Conservation (phyloP, 75 land plant genomes). For the Cunninghamia lanceolata region DNA sequence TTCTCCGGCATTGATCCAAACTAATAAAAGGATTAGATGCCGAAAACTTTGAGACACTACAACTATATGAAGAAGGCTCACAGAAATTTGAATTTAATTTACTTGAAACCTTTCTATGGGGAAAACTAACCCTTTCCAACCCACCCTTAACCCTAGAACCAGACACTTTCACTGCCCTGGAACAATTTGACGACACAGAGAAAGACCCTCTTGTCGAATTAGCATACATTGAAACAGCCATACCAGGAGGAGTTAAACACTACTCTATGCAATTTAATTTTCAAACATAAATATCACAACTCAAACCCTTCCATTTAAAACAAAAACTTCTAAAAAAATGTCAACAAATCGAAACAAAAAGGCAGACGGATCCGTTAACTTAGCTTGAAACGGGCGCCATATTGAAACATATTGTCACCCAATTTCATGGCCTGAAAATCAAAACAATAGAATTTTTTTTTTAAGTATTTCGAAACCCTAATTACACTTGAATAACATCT, state of each 20-base stretch:
- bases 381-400: not conserved
- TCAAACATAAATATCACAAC: not conserved
- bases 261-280: not conserved
- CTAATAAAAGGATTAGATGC: not conserved
- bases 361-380: not conserved
- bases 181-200: not conserved
- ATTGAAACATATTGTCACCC: not conserved
- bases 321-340: not conserved
- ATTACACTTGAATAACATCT: not conserved
- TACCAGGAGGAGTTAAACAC: not conserved
- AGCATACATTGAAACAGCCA: not conserved
- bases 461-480: not conserved
- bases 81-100: not conserved
- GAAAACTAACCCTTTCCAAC: not conserved
- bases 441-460: not conserved
- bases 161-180: not conserved
- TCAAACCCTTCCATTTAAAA: not conserved
- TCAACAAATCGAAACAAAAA: not conserved
- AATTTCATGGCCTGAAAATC: not conserved
- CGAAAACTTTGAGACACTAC: not conserved
- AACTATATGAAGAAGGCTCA: not conserved
- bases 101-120: not conserved
- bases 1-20: conserved; percentile 1
- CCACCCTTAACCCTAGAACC: not conserved
- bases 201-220: not conserved